These are phyloP conservation scores for Dimargaris xerosporica DNA, from an alignment of 192 early-diverging fungal species.

Conservation along the genomic window DNA sequence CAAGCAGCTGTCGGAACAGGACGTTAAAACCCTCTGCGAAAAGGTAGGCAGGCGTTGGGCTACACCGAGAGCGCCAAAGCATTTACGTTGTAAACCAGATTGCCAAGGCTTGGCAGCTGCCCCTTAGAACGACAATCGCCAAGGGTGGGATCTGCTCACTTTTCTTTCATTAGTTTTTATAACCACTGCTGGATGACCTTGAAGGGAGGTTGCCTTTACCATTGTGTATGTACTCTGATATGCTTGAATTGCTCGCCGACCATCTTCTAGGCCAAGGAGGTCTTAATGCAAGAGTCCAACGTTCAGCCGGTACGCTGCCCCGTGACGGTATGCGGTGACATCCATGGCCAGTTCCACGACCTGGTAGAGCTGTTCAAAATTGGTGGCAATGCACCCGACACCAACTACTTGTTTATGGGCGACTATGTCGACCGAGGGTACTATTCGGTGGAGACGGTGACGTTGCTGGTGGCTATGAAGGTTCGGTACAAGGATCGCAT, in stretches of 20 bases:
- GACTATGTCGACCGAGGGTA: conserved; percentile 99
- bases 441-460: conserved; percentile 96
- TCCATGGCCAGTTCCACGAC: conserved; percentile 99
- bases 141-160: no score
- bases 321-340: conserved; percentile 98
- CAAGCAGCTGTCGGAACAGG: conserved; percentile 86
- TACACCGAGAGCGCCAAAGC: no score
- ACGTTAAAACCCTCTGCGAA: conserved; percentile 91
- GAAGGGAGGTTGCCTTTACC: no score
- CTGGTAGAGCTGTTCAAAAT: conserved; percentile 93
- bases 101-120: no score
- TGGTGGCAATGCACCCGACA: conserved; percentile 91
- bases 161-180: no score
- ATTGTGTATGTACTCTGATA: no score
- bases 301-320: conserved; percentile 95
- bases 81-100: no score
- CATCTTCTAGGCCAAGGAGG: conserved; percentile 73
- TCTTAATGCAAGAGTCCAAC: conserved; percentile 91
- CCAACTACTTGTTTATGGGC: conserved; percentile 98
- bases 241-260: background rate
- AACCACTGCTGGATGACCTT: no score
- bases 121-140: no score
- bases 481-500: conserved; percentile 81
- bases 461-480: conserved; percentile 89
- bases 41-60: conserved; percentile 50